Evolutionary conservation across 768 basidiomycete species (phyloP).

Genomic region (Phaffia tasmanica): DNA sequence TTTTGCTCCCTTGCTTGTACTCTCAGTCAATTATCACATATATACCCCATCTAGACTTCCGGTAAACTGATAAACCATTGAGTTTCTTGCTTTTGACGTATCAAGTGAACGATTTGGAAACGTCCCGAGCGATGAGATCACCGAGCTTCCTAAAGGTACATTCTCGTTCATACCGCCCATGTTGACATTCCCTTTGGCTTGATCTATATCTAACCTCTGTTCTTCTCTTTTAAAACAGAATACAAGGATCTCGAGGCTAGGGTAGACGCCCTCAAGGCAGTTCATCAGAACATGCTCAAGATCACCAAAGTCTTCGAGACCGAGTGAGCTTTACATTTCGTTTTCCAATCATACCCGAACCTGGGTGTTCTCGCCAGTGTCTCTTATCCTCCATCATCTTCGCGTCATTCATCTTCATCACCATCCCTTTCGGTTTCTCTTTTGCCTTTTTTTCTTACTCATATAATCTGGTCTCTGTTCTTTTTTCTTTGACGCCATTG

Average conservation of each 20-base stretch:
- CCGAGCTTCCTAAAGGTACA: slow-evolving; percentile 76
- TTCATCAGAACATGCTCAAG: slow-evolving; percentile 67
- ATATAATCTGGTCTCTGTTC: no score
- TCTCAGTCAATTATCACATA: background rate
- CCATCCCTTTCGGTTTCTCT: no score
- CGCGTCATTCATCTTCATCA: no score
- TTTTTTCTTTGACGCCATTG: no score
- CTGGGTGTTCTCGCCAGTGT: background rate
- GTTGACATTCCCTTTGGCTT: background rate
- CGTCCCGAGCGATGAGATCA: slow-evolving; percentile 81
- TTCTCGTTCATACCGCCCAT: slow-evolving; percentile 14
- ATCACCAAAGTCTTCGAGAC: slow-evolving; percentile 78
- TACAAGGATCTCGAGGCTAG: slow-evolving; percentile 92
- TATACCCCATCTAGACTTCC: background rate
- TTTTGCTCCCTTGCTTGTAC: background rate
- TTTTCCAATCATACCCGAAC: background rate
- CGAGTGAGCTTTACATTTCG: slow-evolving; percentile 42
- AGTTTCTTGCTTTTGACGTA: background rate
- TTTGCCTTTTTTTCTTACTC: no score
- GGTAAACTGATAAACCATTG: background rate
- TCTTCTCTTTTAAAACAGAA: slow-evolving; percentile 45
- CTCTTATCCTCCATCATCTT: no score
- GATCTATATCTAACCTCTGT: slow-evolving; percentile 8
- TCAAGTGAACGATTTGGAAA: slow-evolving; percentile 71
- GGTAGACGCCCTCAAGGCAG: slow-evolving; percentile 77